Conservation (phyloP, 2,329 filamentous ascomycete genomes). For the Sporothrix luriei region DNA sequence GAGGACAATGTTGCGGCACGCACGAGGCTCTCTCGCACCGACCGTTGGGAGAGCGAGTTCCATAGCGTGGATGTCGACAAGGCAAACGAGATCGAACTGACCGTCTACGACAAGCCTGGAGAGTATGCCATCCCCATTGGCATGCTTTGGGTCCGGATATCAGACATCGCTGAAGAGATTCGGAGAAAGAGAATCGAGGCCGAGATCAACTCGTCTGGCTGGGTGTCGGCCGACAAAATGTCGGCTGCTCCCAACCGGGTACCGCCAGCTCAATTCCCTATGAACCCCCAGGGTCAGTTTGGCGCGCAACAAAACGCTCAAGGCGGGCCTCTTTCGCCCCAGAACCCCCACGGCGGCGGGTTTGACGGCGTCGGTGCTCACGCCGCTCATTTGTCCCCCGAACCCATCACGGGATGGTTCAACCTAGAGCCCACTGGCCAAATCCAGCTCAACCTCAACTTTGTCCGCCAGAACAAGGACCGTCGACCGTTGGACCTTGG, state of each 20-base stretch:
- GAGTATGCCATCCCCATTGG: constrained; percentile 91
- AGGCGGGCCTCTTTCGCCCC: constrained; percentile 37
- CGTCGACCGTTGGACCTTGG: constrained; percentile 82
- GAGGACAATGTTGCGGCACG: constrained; percentile 90
- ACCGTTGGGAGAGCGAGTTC: constrained; percentile 88
- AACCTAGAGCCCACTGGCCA: constrained; percentile 91
- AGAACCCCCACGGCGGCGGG: constrained; percentile 37
- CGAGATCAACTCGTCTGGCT: constrained; percentile 90
- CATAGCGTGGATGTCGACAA: constrained; percentile 96
- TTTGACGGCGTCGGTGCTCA: constrained; percentile 40
- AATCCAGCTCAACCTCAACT: constrained; percentile 88
- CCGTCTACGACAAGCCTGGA: constrained; percentile 92
- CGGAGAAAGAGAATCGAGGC: constrained; percentile 95
- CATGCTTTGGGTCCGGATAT: constrained; percentile 94
- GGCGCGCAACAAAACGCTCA: constrained; percentile 51
- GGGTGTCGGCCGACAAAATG: constrained; percentile 98
- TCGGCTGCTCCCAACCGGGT: constrained; percentile 52
- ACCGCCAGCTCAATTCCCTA: constrained; percentile 61
- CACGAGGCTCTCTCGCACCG: constrained; percentile 80
- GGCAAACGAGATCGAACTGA: constrained; percentile 97
- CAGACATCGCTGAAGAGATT: constrained; percentile 97
- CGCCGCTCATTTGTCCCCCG: constrained; percentile 56
- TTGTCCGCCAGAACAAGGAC: constrained; percentile 86
- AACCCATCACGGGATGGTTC: constrained; percentile 90
- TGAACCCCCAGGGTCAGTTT: constrained; percentile 53